Evolutionary conservation across 2,329 filamentous ascomycete genomes (phyloP), one percentile per base, ranked within the genome.

Genomic region (Trichoderma sp.): DNA sequence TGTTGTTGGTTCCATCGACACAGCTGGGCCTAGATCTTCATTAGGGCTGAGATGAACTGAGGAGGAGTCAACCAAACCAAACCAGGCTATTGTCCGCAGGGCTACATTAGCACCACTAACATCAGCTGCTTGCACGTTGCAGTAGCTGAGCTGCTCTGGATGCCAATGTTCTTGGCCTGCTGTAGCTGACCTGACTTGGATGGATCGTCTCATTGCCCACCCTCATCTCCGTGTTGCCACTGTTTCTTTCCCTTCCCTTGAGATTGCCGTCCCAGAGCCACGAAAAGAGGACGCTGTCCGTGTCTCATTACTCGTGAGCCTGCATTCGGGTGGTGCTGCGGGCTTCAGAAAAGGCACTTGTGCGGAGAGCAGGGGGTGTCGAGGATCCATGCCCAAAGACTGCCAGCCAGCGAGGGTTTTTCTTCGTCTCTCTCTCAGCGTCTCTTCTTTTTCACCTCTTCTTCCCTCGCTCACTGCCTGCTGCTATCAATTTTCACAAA

Each of bases 31-130:
- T 36, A 15, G 50, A 67, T 67, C 50, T 26, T 34, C 23, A 39
- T 67, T 36, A 67, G 47, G 47, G 64, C 64, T 67, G 64, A 67
- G 64, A 36, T 67, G 64, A 67, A 13, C 23, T 20, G 64, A 57
- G 32, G 32, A 67, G 64, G 6, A 67, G n/a, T 57, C 32, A 23
- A 58, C 34, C 34, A 36, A 58, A n/a, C 47, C 32, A 57, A 55
- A 64, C 36, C 23, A 39, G 61, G 36, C 20, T 17, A 20, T 47
- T 12, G 61, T 64, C 61, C 61, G 36, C 36, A 47, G 26, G 26
- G 26, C 26, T 53, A 32, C 47, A 55, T 30, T 20, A 17, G 36
- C 34, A 43, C 39, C 15, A 43, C 15, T n/a, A 43, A 43, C 39
- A 43, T 43, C 39, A 43, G 39, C 39, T n/a, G 39, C 39, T 43